These are phyloP conservation scores for Dendrostoma leiphaemia DNA, from an alignment of 2,329 filamentous ascomycete genomes.

Conservation along the genomic window DNA sequence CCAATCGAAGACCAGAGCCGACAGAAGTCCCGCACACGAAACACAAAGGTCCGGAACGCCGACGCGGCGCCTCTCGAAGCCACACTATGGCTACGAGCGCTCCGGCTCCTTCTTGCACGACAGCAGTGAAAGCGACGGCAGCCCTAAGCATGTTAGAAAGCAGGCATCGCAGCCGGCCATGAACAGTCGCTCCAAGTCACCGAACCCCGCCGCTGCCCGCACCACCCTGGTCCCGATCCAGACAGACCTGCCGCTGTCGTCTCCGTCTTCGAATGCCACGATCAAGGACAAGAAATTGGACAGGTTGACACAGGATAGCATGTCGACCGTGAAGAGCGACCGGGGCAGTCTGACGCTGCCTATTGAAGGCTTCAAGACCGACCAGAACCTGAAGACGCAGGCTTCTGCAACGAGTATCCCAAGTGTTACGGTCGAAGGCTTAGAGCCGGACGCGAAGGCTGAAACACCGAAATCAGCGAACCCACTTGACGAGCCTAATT, in stretches of 20 bases:
- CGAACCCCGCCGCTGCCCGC: not conserved
- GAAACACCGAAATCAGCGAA: slow-evolving; percentile 28
- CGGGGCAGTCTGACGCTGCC: slow-evolving; percentile 39
- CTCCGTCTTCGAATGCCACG: slow-evolving; percentile 1
- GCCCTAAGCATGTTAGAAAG: slow-evolving; percentile 24
- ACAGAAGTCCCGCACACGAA: slow-evolving; percentile 21
- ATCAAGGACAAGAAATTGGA: slow-evolving; percentile 17
- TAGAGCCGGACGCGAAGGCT: slow-evolving; percentile 35
- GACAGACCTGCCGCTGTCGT: slow-evolving; percentile 8
- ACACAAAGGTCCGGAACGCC: slow-evolving; percentile 31
- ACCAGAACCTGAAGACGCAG: slow-evolving; percentile 29
- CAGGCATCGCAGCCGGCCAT: not conserved
- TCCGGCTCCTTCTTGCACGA: slow-evolving; percentile 51
- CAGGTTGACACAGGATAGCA: slow-evolving; percentile 17
- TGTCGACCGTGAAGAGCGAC: slow-evolving; percentile 30
- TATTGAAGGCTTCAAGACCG: slow-evolving; percentile 40
- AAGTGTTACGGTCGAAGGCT: slow-evolving; percentile 42
- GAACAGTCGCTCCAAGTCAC: not conserved
- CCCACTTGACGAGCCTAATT: slow-evolving; percentile 56
- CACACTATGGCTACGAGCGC: slow-evolving; percentile 30
- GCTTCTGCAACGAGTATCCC: slow-evolving; percentile 34
- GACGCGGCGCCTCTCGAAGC: slow-evolving; percentile 31
- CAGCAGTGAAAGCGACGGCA: slow-evolving; percentile 49
- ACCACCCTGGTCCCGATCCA: slow-evolving; percentile 6
- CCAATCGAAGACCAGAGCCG: slow-evolving; percentile 32